Base-by-base conservation (phyloP, 495 filamentous ascomycete genomes). In the Staphylotrichum tortipilum region DNA sequence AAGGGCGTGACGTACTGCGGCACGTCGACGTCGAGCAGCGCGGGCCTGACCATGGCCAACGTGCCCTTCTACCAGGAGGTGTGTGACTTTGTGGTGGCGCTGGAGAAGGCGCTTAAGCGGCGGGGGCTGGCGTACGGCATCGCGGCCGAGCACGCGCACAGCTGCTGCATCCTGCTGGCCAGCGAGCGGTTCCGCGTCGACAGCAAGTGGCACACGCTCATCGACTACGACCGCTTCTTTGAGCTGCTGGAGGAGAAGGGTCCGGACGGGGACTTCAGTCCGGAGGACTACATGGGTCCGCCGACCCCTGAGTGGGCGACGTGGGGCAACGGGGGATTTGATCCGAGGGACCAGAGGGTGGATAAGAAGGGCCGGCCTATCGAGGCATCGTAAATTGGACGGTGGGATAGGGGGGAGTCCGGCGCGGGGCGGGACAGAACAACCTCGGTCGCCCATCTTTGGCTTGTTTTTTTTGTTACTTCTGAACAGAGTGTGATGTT, bases 1-100 rank as follows among this genome's bases (percentile, higher is more conserved):
- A 97, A 97, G 69, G 91, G 91, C 17, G 91, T 97, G 15, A 97
- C 91, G 0, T 97, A 89, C 73, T 97, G 91, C 67, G 91, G 91
- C 15, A 96, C 90, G 0, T 83, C 84, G 22, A 84, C 86, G 9
- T 82, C 82, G 12, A 80, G 81, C 5, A 82, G 79, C 44, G 90
- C 86, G 2, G 91, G 91, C 0, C 68, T 96, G 37, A 94, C 84
- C 0, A 96, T 96, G 91, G 78, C 86, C 57, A 96, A 97, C 58
- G 91, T 96, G 17, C 91, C 91, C 0, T 97, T 94, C 67, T 95
- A 94, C 64, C 80, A 83, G 55, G 91, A 97, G 64, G 84, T 97
- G 12, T 69, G 74, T 14, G 75, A 79, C 15, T 97, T 97, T 61
- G 90, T 94, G 6, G 68, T 76, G 8, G 81, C 80, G 10, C 76